A percentile compares a stretch with the other conserved stretches of the same genome.
Conservation (phyloP, 73 alveolate genomes). For the Breviolum minutum region DNA sequence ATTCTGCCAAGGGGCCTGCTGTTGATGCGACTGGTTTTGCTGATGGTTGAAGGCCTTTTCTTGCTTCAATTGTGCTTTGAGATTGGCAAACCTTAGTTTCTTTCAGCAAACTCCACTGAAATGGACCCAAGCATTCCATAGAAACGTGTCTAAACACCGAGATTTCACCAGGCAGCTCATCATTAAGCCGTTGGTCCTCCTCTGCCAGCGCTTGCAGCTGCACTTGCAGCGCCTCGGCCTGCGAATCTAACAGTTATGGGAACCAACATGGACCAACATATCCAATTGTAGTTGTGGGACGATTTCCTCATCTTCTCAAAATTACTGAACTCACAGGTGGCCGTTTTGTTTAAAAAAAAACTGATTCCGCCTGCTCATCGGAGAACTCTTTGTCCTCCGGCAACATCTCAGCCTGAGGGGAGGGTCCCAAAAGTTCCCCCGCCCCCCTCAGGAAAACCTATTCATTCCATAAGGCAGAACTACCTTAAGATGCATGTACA, state of each 20-base stretch:
- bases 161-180: background rate
- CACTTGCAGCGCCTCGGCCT: conserved; percentile 18
- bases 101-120: background rate
- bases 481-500: too few species aligned
- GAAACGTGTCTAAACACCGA: too few species aligned
- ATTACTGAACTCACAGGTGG: too few species aligned
- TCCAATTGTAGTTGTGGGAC: too few species aligned
- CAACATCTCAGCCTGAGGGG: conserved; percentile 12
- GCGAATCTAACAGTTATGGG: too few species aligned
- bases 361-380: conserved; percentile 9
- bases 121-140: too few species aligned
- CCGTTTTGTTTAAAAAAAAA: too few species aligned
- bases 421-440: too few species aligned
- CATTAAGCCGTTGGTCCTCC: conserved; percentile 53
- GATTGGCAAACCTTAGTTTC: background rate
- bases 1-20: conserved; percentile 10
- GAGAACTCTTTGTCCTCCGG: background rate
- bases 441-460: too few species aligned
- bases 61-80: conserved; percentile 22
- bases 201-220: background rate
- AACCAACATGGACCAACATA: too few species aligned
- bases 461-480: too few species aligned
- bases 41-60: conserved; percentile 61
- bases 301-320: too few species aligned
- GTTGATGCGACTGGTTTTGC: conserved; percentile 41